Conservation (phyloP, 2,329 filamentous ascomycete species). For the Phyllosticta capitalensis region DNA sequence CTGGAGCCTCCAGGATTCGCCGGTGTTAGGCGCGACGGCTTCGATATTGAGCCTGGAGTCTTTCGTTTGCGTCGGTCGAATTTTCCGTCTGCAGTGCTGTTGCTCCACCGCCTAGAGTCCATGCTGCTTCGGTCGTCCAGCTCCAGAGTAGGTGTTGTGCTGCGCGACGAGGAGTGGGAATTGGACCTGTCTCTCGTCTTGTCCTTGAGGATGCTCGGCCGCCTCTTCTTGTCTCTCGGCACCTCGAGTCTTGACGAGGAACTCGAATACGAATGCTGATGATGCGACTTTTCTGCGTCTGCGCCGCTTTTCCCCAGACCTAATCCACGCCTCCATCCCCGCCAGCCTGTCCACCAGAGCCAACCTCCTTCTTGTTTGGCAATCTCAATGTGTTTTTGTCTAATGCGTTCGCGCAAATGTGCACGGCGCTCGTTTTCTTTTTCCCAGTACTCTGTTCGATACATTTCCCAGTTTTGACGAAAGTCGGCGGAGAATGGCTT, state of each 20-base stretch:
- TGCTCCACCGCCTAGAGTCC: slow-evolving; percentile 24
- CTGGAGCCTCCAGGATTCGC: neutral
- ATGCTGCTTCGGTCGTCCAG: slow-evolving; percentile 16
- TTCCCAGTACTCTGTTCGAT: slow-evolving; percentile 92
- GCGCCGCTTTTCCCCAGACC: slow-evolving; percentile 18
- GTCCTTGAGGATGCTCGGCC: slow-evolving; percentile 22
- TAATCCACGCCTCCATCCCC: slow-evolving; percentile 36
- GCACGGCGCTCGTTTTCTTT: slow-evolving; percentile 84
- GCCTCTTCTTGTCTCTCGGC: slow-evolving; percentile 18
- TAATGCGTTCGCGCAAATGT: slow-evolving; percentile 60
- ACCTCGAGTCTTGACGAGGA: slow-evolving; percentile 7
- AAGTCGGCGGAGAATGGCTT: slow-evolving; percentile 95
- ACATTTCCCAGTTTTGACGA: slow-evolving; percentile 93
- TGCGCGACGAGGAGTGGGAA: slow-evolving; percentile 25
- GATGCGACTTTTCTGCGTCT: slow-evolving; percentile 24
- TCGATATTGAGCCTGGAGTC: neutral
- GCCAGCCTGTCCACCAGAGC: slow-evolving; percentile 81
- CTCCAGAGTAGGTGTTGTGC: slow-evolving; percentile 25
- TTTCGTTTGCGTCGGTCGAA: slow-evolving; percentile 7
- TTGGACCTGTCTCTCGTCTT: slow-evolving; percentile 19
- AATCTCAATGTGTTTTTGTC: slow-evolving; percentile 56
- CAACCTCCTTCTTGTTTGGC: slow-evolving; percentile 60
- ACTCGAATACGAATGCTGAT: slow-evolving; percentile 11
- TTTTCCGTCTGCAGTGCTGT: slow-evolving; percentile 21
- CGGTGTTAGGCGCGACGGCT: slow-evolving; percentile 4